These are phyloP conservation scores for Entoloma clypeatum DNA, from an alignment of 1,284 basidiomycete species.

Conservation along the genomic window DNA sequence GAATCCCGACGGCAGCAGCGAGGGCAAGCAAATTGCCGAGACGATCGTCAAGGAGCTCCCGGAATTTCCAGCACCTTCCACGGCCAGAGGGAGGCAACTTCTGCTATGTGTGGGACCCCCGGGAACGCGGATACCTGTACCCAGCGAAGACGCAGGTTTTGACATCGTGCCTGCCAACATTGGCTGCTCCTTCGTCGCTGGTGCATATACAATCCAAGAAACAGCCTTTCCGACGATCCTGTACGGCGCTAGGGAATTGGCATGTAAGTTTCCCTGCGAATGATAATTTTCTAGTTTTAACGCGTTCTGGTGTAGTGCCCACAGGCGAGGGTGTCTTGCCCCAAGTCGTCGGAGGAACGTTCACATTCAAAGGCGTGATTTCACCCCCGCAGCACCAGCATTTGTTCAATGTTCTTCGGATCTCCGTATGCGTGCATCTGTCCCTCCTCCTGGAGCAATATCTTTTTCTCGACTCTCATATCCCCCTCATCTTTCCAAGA, in stretches of 20 bases:
- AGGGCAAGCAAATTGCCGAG: background rate
- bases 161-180: slow-evolving; percentile 37
- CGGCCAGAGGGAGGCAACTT: slow-evolving; percentile 40
- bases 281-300: too few species aligned
- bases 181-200: slow-evolving; percentile 43
- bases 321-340: slow-evolving; percentile 5
- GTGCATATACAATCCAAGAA: slow-evolving; percentile 40
- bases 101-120: slow-evolving; percentile 45
- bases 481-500: slow-evolving; percentile 41
- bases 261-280: slow-evolving; percentile 33
- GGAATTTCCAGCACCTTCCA: slow-evolving; percentile 19
- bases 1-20: too few species aligned
- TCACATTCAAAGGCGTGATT: slow-evolving; percentile 45
- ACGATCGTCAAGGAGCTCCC: slow-evolving; percentile 9
- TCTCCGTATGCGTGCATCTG: slow-evolving; percentile 54
- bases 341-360: slow-evolving; percentile 49
- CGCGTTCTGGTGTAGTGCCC: too few species aligned
- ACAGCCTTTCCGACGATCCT: slow-evolving; percentile 31
- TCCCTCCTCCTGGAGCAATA: slow-evolving; percentile 61
- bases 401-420: slow-evolving; percentile 47
- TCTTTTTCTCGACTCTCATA: slow-evolving; percentile 47
- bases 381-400: slow-evolving; percentile 40
- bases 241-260: slow-evolving; percentile 48
- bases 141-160: slow-evolving; percentile 40
- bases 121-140: slow-evolving; percentile 26